Evolutionary conservation across 768 basidiomycete species (phyloP).

Genomic region (Agaricus bisporus): DNA sequence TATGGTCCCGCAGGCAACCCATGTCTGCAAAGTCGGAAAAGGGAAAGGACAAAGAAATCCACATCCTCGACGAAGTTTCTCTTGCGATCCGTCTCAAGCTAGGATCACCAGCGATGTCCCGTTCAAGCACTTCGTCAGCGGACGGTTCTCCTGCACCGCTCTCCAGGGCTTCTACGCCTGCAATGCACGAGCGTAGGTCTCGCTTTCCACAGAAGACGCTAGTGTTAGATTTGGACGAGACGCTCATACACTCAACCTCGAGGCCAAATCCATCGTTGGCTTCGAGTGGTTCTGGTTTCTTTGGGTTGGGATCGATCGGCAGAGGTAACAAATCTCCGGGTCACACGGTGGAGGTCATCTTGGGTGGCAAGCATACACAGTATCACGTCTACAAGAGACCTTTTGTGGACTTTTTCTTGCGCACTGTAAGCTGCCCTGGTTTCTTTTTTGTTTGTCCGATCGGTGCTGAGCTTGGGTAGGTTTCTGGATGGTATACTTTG

Average conservation of each 20-base stretch:
- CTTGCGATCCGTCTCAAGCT: not conserved
- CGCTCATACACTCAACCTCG: slow-evolving; percentile 95
- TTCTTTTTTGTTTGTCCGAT: not conserved
- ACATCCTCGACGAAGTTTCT: slow-evolving; percentile 7
- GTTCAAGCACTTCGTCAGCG: slow-evolving; percentile 3
- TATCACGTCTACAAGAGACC: slow-evolving; percentile 99
- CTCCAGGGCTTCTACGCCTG: slow-evolving; percentile 45
- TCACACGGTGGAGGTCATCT: slow-evolving; percentile 89
- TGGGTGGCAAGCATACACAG: slow-evolving; percentile 82
- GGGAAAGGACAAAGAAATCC: slow-evolving; percentile 15
- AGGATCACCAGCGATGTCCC: slow-evolving; percentile 1
- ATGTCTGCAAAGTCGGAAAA: slow-evolving; percentile 10
- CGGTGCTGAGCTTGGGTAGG: slow-evolving; percentile 38
- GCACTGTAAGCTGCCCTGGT: slow-evolving; percentile 20
- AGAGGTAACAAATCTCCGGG: slow-evolving; percentile 62
- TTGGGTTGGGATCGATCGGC: slow-evolving; percentile 50
- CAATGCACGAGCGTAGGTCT: slow-evolving; percentile 46
- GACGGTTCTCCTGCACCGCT: slow-evolving; percentile 11
- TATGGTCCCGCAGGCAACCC: slow-evolving; percentile 12
- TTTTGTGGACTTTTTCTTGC: slow-evolving; percentile 71
- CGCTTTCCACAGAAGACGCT: slow-evolving; percentile 88
- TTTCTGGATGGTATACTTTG: slow-evolving; percentile 96
- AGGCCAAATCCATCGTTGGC: slow-evolving; percentile 51
- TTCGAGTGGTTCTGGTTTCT: slow-evolving; percentile 50
- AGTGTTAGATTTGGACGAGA: slow-evolving; percentile 96